Percentiles rank a stretch among this genome's conserved stretches.
These are phyloP conservation scores for Polysphondylium violaceum DNA, from an alignment of 78 protist species.

Conservation along the genomic window DNA sequence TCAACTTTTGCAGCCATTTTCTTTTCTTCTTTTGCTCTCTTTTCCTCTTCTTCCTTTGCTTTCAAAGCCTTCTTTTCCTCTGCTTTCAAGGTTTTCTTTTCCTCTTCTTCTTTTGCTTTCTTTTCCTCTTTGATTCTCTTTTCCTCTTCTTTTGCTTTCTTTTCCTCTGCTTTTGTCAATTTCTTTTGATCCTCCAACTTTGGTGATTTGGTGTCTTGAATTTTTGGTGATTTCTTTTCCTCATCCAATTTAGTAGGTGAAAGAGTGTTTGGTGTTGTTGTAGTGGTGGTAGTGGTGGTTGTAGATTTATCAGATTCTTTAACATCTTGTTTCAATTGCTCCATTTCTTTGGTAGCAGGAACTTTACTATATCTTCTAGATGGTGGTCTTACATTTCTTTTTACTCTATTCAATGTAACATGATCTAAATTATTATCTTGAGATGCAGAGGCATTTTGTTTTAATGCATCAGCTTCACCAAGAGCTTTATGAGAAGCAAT, in stretches of 20 bases:
- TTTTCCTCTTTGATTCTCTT: not conserved
- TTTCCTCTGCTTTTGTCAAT: not conserved
- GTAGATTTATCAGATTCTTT: not conserved
- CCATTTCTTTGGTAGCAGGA: constrained; percentile 10
- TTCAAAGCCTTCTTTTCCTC: not conserved
- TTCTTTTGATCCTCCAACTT: not conserved
- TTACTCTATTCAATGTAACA: constrained; percentile 13
- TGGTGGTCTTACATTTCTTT: constrained; percentile 36
- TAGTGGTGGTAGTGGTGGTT: not conserved
- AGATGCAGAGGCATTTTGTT: not conserved
- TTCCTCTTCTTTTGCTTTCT: not conserved
- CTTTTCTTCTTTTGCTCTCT: not conserved
- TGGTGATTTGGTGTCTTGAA: not conserved
- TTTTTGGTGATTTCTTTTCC: not conserved
- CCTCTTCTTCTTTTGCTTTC: not conserved
- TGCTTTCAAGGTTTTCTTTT: not conserved
- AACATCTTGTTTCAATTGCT: constrained; percentile 1
- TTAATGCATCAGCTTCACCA: too few species aligned
- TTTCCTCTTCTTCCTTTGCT: not conserved
- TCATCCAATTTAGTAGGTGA: not conserved
- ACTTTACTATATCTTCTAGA: too few species aligned
- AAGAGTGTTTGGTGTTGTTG: not conserved
- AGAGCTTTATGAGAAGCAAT: not conserved
- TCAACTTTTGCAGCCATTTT: not conserved
- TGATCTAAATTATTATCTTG: not conserved